Evolutionary conservation across 1,284 basidiomycete genomes (phyloP).

Genomic region (Rhodofomes roseus): DNA sequence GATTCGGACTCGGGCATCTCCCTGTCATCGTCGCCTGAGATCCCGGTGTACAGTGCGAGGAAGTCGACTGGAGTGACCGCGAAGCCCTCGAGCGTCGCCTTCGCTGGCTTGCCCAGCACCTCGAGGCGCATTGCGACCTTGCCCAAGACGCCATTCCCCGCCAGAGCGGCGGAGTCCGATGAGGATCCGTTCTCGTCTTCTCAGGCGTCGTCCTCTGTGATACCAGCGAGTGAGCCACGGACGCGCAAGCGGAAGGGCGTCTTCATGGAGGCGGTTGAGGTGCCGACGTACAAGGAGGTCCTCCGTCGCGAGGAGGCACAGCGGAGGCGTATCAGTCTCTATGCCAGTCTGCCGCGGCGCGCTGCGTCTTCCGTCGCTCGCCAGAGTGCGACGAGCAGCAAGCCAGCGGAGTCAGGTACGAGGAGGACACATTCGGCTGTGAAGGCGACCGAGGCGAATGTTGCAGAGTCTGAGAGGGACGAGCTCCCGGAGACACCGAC

Average conservation of each 20-base stretch:
- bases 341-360: neutral
- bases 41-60: neutral
- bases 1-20: neutral
- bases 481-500: constrained; percentile 13
- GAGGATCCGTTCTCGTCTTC: neutral
- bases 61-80: neutral
- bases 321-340: neutral
- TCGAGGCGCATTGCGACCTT: neutral
- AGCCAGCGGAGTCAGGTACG: constrained; percentile 1
- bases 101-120: neutral
- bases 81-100: neutral
- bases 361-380: neutral
- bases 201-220: neutral
- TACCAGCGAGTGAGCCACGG: constrained; percentile 8
- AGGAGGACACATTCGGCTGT: constrained; percentile 21
- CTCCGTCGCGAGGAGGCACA: constrained; percentile 6
- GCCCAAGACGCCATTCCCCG: neutral
- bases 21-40: neutral
- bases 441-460: constrained; percentile 17
- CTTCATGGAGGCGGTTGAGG: constrained; percentile 52
- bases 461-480: constrained; percentile 3
- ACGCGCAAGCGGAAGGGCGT: constrained; percentile 43
- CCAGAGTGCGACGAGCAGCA: neutral
- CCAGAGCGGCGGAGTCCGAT: neutral
- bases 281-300: constrained; percentile 30